Base-by-base conservation (phyloP, 192 early-diverging fungal species). In the Spizellomyces punctatus region DNA sequence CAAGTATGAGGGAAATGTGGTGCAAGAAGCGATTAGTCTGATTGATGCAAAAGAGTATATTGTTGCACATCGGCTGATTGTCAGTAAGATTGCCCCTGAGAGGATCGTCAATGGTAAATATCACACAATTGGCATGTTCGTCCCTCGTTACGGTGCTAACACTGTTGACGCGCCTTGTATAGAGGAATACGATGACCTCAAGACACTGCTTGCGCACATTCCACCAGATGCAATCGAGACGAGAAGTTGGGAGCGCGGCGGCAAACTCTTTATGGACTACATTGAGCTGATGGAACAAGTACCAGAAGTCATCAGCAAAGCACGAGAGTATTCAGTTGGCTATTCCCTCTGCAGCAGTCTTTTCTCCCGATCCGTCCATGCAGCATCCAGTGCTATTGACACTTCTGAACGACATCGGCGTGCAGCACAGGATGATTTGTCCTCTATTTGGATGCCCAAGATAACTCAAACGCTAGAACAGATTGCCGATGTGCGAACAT, bases 31-130 rank as follows among this genome's bases (percentile, higher is more conserved):
- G 36, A 60, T 83, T 22, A 75, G 65, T 42, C 68, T 85, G 22
- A 79, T 85, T 45, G 79, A 82, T 61, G 77, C 81, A 0, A 42
- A 79, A 67, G 41, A 73, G 41, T 85, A 54, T 54, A 67, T 60
- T 19, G 56, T 16, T 8, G 81, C 81, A 5, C 81, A 83, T 48
- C 69, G 66, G 14, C 36, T 77, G 19, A 72, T 80, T 65, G 50
- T 83, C 36, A 42, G 58, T 27, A 19, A 71, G 48, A 42, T 83
- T 22, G 59, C 67, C 42, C 70, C 76, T 5, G 46, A 75, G 14
- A 62, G 46, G n/a, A 58, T 83, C 43, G 72, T 83, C 17, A 66
- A 75, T 57, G 69, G 75, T 79, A 36, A 58, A 55, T 58, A 4
- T 43, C 46, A 43, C 43, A 36, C 27, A 0, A 36, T 36, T 36